phyloP scores from a whole-genome alignment of 2,329 filamentous ascomycete species.

The Acarospora socialis region DNA sequence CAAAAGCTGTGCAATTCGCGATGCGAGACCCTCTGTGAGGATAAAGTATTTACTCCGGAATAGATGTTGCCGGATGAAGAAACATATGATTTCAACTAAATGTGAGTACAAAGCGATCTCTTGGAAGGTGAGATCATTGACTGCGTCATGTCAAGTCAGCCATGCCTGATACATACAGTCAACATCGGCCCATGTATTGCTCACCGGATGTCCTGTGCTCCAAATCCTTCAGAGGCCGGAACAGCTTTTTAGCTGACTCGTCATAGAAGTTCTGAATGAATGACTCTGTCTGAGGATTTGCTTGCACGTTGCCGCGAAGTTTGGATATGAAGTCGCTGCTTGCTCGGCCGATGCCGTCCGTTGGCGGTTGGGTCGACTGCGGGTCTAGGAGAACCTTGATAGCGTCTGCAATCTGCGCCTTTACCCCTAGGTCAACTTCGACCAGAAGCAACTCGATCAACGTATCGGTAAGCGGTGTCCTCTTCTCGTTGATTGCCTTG shows the following conservation, averaged over 20 bases:
- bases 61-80: constrained; percentile 81
- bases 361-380: constrained; percentile 39
- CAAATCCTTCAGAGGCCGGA: constrained; percentile 71
- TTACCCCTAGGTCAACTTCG: constrained; percentile 86
- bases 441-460: constrained; percentile 82
- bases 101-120: constrained; percentile 86
- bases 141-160: constrained; percentile 22
- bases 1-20: constrained; percentile 70
- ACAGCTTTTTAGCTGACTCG: constrained; percentile 67
- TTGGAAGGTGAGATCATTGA: constrained; percentile 61
- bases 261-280: constrained; percentile 88
- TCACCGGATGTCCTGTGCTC: constrained; percentile 46
- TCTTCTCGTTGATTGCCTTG: constrained; percentile 76
- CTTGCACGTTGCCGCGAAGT: constrained; percentile 34
- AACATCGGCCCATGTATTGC: constrained; percentile 15
- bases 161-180: neutral
- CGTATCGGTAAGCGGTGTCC: constrained; percentile 75
- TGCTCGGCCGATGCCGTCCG: constrained; percentile 43
- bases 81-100: constrained; percentile 82
- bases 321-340: constrained; percentile 57
- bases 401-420: constrained; percentile 87
- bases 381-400: constrained; percentile 85
- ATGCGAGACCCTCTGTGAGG: constrained; percentile 60
- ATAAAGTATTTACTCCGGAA: constrained; percentile 82
- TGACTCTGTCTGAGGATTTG: constrained; percentile 63